Base-by-base conservation (phyloP, 202 grass and related monocot species). In the Musa balbisiana region DNA sequence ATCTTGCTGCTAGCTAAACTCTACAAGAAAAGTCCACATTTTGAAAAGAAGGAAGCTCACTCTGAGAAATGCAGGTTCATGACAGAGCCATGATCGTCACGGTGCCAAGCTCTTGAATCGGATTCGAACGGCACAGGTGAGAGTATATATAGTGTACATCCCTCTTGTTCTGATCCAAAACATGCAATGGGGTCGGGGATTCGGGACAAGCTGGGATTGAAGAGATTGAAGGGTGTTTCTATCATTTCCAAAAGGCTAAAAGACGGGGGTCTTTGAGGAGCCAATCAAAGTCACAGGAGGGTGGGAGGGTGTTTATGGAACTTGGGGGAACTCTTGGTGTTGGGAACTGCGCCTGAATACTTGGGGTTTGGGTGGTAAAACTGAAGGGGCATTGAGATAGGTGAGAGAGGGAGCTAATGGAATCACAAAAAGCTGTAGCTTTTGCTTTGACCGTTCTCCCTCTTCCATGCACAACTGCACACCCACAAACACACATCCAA, bases 361-460 rank as follows among this genome's bases (percentile, higher is more conserved):
- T 69, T 8, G 13, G 67, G 67, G 33, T 9, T 43, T 4, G 13
- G 67, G 29, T 29, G 25, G 55, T 33, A 13, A 60, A 62, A 19
- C 26, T 33, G 33, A 51, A 75, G 16, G 16, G 54, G 54, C 16
- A 74, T 58, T 19, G 73, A 74, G 15, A 49, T 21, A 60, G n/a
- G 73, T 11, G 73, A 73, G 71, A 49, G 73, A 26, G 69, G 33
- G 53, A 75, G 53, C n/a, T 74, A 59, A 49, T 74, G 23, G 13
- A 74, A 59, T 58, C 2, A 60, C 60, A 12, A 75, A 74, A 73
- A 55, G 13, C 22, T 67, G n/a, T 74, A 27, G 26, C 53, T 62
- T 75, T 75, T 49, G 25, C 73, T 43, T 62, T 75, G 55, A 62
- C 73, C 52, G 15, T n/a, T 26, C 21, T 74, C 26, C 27, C 21